Evolutionary conservation across 2,329 filamentous ascomycete genomes (phyloP).

Genomic region (Fusarium bulbicola): DNA sequence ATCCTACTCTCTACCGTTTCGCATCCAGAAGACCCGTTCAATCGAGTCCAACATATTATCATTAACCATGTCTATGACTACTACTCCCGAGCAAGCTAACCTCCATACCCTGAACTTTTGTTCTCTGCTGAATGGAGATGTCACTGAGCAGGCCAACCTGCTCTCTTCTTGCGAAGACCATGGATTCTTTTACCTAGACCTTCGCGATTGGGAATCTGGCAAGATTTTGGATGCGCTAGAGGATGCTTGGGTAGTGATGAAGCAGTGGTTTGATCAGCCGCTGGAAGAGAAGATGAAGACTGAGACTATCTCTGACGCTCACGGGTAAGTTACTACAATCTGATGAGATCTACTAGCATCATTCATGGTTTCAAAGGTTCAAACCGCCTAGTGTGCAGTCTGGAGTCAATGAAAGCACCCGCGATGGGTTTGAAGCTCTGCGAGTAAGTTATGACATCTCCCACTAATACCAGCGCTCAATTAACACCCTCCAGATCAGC

Average conservation of each 20-base stretch:
- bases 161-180: background rate
- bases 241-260: background rate
- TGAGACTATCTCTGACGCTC: background rate
- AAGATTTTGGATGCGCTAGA: background rate
- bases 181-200: background rate
- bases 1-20: background rate
- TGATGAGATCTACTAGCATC: rapidly evolving
- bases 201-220: background rate
- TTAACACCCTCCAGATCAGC: background rate
- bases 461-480: no score
- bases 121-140: background rate
- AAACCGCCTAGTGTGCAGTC: background rate
- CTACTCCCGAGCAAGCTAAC: background rate
- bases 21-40: no score
- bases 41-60: no score
- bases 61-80: background rate
- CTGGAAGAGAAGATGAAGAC: background rate
- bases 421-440: background rate
- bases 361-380: background rate
- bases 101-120: background rate
- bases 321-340: background rate
- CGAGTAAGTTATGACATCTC: background rate
- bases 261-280: background rate
- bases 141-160: background rate
- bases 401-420: background rate